These are phyloP conservation scores for Cucurbita maxima DNA, from an alignment of 306 rosid genomes.

Conservation along the genomic window DNA sequence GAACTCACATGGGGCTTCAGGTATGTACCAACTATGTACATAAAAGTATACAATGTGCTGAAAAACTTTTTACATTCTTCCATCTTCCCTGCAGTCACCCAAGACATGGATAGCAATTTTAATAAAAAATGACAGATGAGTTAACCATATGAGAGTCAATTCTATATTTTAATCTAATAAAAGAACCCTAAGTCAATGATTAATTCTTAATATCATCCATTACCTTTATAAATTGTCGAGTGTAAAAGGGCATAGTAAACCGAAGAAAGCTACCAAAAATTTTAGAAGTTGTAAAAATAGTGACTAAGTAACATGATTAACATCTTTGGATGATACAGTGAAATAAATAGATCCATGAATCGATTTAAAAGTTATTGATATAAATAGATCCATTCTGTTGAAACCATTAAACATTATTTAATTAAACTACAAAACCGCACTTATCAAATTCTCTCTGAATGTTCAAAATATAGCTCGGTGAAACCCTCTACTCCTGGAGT, in stretches of 20 bases:
- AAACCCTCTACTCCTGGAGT: neutral
- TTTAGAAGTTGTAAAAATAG: neutral
- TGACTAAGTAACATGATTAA: too few species aligned
- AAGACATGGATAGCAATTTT: neutral
- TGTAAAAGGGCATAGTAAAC: neutral
- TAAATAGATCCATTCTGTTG: too few species aligned
- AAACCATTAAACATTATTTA: too few species aligned
- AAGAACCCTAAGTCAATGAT: neutral
- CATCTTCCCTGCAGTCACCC: constrained; percentile 41
- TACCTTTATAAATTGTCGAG: neutral
- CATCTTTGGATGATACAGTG: too few species aligned
- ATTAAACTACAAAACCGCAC: too few species aligned
- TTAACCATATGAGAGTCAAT: neutral
- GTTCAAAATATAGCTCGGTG: neutral
- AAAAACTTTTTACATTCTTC: constrained; percentile 64
- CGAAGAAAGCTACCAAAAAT: neutral
- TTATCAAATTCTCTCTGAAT: too few species aligned
- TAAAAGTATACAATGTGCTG: constrained; percentile 41
- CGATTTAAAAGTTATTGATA: too few species aligned
- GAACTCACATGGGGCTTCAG: constrained; percentile 79
- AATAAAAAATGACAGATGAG: neutral
- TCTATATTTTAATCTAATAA: neutral
- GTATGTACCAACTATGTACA: constrained; percentile 71
- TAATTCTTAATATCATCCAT: neutral
- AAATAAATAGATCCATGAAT: too few species aligned